A percentile compares a stretch with the other conserved stretches of the same genome.
Evolutionary conservation across 805 yeast genomes (phyloP).

Genomic region (Suhomyces xylopsoci): DNA sequence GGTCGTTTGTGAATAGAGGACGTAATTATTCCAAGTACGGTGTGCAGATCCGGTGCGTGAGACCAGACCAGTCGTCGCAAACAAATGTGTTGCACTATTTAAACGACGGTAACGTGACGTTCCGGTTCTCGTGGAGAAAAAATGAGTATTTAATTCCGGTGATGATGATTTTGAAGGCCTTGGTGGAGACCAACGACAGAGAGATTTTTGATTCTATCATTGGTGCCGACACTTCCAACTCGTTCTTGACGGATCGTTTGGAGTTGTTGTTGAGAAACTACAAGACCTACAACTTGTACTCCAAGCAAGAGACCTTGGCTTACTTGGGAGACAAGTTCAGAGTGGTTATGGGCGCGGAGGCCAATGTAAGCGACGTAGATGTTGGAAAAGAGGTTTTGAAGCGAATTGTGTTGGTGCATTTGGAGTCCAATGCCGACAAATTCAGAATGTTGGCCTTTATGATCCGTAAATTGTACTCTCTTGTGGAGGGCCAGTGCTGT

Average conservation of each 20-base stretch:
- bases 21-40: slow-evolving; percentile 84
- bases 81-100: slow-evolving; percentile 96
- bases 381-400: slow-evolving; percentile 83
- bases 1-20: slow-evolving; percentile 93
- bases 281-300: slow-evolving; percentile 73
- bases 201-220: slow-evolving; percentile 95
- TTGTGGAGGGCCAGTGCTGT: slow-evolving; percentile 94
- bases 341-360: slow-evolving; percentile 84
- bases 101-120: slow-evolving; percentile 92
- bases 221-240: slow-evolving; percentile 81
- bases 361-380: slow-evolving; percentile 83
- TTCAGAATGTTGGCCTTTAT: slow-evolving; percentile 85
- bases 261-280: slow-evolving; percentile 87
- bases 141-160: slow-evolving; percentile 94
- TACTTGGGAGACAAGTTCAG: slow-evolving; percentile 95
- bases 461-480: slow-evolving; percentile 91
- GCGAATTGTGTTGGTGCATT: slow-evolving; percentile 86
- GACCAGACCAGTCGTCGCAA: slow-evolving; percentile 97
- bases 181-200: slow-evolving; percentile 86
- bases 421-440: slow-evolving; percentile 71
- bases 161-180: slow-evolving; percentile 86
- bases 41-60: slow-evolving; percentile 88
- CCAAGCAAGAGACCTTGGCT: slow-evolving; percentile 86
- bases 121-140: slow-evolving; percentile 95
- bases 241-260: slow-evolving; percentile 96